Conservation (phyloP, 768 basidiomycete genomes). For the Serendipita indica region DNA sequence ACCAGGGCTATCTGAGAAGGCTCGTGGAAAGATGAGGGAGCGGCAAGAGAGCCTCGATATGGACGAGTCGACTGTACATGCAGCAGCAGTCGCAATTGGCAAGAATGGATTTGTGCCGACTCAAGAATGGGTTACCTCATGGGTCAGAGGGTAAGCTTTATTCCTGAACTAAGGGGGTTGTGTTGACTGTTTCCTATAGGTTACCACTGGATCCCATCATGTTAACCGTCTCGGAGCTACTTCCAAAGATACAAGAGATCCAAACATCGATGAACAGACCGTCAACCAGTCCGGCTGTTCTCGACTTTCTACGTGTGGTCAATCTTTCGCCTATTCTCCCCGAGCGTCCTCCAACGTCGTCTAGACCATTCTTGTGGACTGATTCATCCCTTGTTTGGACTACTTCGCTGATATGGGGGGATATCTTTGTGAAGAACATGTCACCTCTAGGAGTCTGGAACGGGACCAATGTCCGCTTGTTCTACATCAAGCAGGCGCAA, state of each 20-base stretch:
- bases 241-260: conserved; percentile 70
- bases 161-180: neutral
- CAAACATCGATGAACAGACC: conserved; percentile 51
- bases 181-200: conserved; percentile 26
- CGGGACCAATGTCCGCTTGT: conserved; percentile 73
- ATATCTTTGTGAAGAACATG: conserved; percentile 83
- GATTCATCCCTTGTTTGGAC: conserved; percentile 86
- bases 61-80: conserved; percentile 42
- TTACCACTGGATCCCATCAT: conserved; percentile 81
- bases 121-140: conserved; percentile 94
- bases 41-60: conserved; percentile 33
- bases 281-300: conserved; percentile 50
- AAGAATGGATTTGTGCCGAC: conserved; percentile 89
- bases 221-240: conserved; percentile 73
- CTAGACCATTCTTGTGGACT: conserved; percentile 83
- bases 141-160: conserved; percentile 76
- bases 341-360: conserved; percentile 42
- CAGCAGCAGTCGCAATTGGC: conserved; percentile 58
- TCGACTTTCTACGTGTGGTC: conserved; percentile 58
- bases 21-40: conserved; percentile 79
- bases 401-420: conserved; percentile 88
- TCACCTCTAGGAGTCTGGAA: conserved; percentile 82
- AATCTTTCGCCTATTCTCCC: conserved; percentile 63
- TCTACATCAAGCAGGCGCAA: conserved; percentile 80
- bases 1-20: conserved; percentile 68